Percentiles rank a stretch among this genome's conserved stretches.
Evolutionary conservation across 2,329 filamentous ascomycete genomes (phyloP).

Genomic region (Chaetomium olivaceum): DNA sequence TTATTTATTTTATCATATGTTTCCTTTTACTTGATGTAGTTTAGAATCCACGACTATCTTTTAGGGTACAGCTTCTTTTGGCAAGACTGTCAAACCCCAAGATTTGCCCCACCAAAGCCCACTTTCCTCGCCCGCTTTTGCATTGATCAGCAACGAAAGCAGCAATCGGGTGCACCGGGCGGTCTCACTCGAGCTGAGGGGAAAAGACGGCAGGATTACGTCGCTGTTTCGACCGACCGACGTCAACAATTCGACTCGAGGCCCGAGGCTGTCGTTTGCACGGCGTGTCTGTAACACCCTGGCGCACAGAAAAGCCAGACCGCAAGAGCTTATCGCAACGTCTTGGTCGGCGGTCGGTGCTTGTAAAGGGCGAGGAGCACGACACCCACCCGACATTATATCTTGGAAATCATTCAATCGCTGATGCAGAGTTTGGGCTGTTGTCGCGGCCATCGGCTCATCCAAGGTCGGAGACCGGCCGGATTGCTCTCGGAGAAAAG

Average conservation of each 20-base stretch:
- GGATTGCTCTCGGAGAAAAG: neutral
- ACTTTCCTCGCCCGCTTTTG: conserved; percentile 1
- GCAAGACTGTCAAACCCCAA: neutral
- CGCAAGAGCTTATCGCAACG: neutral
- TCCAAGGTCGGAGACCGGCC: neutral
- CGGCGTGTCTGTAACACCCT: conserved; percentile 7
- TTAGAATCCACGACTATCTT: too few species aligned
- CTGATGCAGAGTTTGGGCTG: neutral
- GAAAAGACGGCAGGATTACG: conserved; percentile 21
- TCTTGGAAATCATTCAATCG: neutral
- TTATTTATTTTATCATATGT: too few species aligned
- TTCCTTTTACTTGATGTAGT: too few species aligned
- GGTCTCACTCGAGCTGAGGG: neutral
- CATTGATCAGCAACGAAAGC: conserved; percentile 21
- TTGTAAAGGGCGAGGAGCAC: neutral
- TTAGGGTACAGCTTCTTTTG: too few species aligned
- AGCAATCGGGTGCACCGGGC: neutral
- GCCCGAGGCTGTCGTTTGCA: conserved; percentile 4
- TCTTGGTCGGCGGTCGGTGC: conserved; percentile 12
- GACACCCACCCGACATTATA: too few species aligned
- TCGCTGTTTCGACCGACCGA: conserved; percentile 17
- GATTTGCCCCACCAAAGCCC: conserved; percentile 11
- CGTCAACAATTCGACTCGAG: neutral
- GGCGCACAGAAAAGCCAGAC: neutral
- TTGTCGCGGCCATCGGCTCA: neutral